Conservation (phyloP, 164 flowering plant species). For the Sextonia rubra region DNA sequence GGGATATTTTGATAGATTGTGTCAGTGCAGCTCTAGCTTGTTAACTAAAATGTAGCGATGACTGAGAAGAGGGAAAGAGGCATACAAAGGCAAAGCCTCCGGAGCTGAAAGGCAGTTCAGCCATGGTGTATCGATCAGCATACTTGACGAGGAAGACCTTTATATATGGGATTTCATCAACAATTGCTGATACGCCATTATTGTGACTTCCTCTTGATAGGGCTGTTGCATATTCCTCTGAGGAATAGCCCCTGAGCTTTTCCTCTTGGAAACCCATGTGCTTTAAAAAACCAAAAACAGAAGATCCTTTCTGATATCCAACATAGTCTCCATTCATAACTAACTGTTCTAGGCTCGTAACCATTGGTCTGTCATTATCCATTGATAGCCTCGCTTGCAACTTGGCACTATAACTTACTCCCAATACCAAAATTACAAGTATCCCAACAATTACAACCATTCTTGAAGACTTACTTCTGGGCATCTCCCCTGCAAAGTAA, state of each 20-base stretch:
- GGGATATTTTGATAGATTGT: too few species aligned
- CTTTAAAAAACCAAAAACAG: slow-evolving; percentile 12
- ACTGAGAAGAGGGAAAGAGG: slow-evolving; percentile 5
- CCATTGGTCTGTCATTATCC: slow-evolving; percentile 10
- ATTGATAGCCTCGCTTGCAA: slow-evolving; percentile 3
- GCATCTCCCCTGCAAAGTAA: slow-evolving; percentile 3
- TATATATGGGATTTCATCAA: not conserved
- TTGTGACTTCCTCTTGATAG: not conserved
- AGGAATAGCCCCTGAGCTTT: slow-evolving; percentile 17
- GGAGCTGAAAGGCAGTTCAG: not conserved
- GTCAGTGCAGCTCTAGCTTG: too few species aligned
- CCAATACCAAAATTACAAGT: slow-evolving; percentile 4
- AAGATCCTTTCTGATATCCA: slow-evolving; percentile 11
- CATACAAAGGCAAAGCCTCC: slow-evolving; percentile 1
- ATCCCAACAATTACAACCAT: slow-evolving; percentile 4
- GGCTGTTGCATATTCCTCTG: slow-evolving; percentile 18
- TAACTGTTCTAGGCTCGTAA: not conserved
- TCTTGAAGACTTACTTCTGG: slow-evolving; percentile 1
- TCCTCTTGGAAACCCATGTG: slow-evolving; percentile 23
- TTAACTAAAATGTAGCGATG: too few species aligned
- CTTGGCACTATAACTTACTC: slow-evolving; percentile 5
- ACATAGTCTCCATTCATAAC: slow-evolving; percentile 5
- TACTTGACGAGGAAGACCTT: not conserved
- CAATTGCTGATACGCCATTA: not conserved
- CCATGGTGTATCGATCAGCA: not conserved